phyloP scores from a whole-genome alignment of 495 filamentous ascomycete species.

The Lophiostoma macrostomum region DNA sequence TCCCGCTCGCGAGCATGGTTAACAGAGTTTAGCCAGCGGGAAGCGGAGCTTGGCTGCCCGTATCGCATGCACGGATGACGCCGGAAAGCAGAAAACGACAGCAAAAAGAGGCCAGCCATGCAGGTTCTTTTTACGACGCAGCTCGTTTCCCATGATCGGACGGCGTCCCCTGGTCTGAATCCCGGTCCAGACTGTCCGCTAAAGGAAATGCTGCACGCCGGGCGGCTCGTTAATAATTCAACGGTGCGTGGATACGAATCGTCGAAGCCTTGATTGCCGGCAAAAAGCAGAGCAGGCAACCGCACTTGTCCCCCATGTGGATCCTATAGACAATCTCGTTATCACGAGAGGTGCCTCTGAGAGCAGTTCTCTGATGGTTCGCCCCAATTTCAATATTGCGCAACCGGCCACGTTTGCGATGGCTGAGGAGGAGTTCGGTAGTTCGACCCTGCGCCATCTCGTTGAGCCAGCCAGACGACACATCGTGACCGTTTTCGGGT shows the following conservation, averaged over 20 bases:
- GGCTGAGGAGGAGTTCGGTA: constrained; percentile 8
- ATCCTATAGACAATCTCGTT: not conserved
- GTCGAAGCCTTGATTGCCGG: constrained; percentile 8
- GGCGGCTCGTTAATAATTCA: constrained; percentile 21
- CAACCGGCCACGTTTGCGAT: constrained; percentile 30
- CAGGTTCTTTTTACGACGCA: constrained; percentile 20
- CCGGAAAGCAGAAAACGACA: constrained; percentile 24
- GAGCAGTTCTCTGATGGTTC: constrained; percentile 13
- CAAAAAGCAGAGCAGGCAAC: not conserved
- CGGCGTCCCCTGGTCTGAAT: not conserved
- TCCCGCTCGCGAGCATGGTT: constrained; percentile 21
- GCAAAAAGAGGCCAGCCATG: constrained; percentile 9
- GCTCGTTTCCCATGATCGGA: constrained; percentile 22
- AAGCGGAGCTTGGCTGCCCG: constrained; percentile 22
- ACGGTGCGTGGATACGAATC: constrained; percentile 26
- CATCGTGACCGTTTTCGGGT: constrained; percentile 6
- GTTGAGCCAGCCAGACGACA: not conserved
- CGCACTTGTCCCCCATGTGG: constrained; percentile 15
- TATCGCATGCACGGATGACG: constrained; percentile 30
- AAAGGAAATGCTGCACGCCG: constrained; percentile 11
- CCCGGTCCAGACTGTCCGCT: constrained; percentile 12
- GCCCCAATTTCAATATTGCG: constrained; percentile 17
- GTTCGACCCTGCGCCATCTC: not conserved
- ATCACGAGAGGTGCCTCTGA: not conserved
- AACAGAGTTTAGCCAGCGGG: constrained; percentile 28